Evolutionary conservation across 345 rosid species (phyloP), one percentile per base, ranked within the genome.

Genomic region (Excoecaria agallocha): DNA sequence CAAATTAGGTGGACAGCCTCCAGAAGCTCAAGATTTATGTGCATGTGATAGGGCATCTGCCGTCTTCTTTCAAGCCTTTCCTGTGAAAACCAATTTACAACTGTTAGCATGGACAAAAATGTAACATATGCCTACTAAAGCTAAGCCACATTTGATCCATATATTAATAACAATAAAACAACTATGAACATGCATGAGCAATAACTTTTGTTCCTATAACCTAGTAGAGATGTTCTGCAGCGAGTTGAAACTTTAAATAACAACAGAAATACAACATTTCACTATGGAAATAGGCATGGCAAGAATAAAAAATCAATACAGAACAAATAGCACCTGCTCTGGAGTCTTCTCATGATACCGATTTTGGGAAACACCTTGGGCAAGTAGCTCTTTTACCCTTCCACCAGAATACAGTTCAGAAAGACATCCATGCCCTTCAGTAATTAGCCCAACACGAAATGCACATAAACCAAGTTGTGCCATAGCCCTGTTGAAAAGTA

Each of bases 41-140:
- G 97, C 98, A 94, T 92, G 78, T 92, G 98, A 70, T 92, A 92
- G 22, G 97, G 98, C 97, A 94, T 92, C 77, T 92, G 96, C 25
- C 92, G 89, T 78, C 97, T 90, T 83, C 94, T 89, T 73, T 92
- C 98, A 81, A 88, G 30, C 76, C 96, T 88, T 78, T 94, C 98
- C 98, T 92, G 88, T 76, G 25, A 25, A 76, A 58, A 51, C 20
- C 55, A 79, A 72, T 37, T 68, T 37, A 69, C 39, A 49, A 41
- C 37, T 9, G 50, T 81, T 5, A 22, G 64, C 35, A 25, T 22
- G 41, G 25, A 20, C 12, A 49, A 67, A 67, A 4, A 63, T 17
- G 19, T 7, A 61, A 4, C 41, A 30, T 8, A 7, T 6, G 15
- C 24, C 16, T 1, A 17, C 41, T 13, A n/a, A 17, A 19, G 30